Evolutionary conservation across 1,284 basidiomycete genomes (phyloP).

Genomic region (Termitomyces sp.): DNA sequence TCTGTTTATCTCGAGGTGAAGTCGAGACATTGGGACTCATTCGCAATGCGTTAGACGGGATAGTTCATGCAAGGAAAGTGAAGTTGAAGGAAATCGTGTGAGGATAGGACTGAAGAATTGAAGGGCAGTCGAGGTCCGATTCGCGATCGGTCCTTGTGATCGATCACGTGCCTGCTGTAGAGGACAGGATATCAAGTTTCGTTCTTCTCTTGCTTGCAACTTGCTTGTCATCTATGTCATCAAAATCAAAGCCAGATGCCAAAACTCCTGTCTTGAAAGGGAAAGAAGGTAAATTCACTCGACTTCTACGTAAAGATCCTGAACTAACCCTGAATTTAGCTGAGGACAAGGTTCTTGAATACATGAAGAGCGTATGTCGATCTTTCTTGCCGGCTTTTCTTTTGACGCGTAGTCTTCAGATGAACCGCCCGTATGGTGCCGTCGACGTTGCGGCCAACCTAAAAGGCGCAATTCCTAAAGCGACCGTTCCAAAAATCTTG

Average conservation of each 20-base stretch:
- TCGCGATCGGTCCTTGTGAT: constrained; percentile 5
- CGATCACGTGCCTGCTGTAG: background rate
- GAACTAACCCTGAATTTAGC: constrained; percentile 33
- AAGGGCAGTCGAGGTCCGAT: too few species aligned
- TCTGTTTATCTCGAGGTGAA: constrained; percentile 53
- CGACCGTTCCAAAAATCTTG: constrained; percentile 79
- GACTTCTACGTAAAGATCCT: background rate
- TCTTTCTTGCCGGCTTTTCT: background rate
- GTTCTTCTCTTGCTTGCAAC: background rate
- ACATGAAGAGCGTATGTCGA: constrained; percentile 58
- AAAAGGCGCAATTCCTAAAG: constrained; percentile 79
- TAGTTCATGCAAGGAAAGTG: constrained; percentile 18
- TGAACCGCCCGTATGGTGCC: constrained; percentile 73
- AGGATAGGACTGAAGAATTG: constrained; percentile 12
- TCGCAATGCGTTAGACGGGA: constrained; percentile 27
- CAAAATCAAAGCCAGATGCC: constrained; percentile 45
- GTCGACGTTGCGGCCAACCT: constrained; percentile 86
- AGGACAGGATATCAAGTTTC: background rate
- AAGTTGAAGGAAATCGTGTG: constrained; percentile 2
- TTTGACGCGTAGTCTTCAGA: constrained; percentile 33
- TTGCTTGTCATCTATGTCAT: constrained; percentile 26
- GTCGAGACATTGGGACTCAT: constrained; percentile 62
- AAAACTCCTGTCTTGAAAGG: constrained; percentile 65
- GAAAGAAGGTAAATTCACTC: constrained; percentile 46
- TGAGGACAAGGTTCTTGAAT: constrained; percentile 68